phyloP scores from a whole-genome alignment of 1,284 basidiomycete species.

The Wallemia hederae region DNA sequence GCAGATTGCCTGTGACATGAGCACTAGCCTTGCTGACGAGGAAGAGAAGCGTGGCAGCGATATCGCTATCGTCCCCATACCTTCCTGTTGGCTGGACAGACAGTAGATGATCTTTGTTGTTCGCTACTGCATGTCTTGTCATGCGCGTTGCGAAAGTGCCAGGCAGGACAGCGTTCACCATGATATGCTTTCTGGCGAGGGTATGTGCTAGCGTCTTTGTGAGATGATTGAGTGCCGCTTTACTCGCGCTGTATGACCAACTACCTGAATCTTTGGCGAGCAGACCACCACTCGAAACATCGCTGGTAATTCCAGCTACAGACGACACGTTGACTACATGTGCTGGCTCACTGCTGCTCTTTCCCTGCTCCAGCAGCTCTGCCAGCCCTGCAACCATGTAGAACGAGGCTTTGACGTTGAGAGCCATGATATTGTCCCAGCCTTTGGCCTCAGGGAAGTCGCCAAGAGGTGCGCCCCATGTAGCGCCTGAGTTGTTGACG shows the following conservation, averaged over 20 bases:
- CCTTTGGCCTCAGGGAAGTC: conserved; percentile 35
- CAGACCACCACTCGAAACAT: conserved; percentile 20
- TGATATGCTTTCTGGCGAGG: conserved; percentile 25
- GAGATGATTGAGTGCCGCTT: conserved; percentile 42
- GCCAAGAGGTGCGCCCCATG: conserved; percentile 45
- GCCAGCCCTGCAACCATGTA: conserved; percentile 27
- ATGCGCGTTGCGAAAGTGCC: conserved; percentile 58
- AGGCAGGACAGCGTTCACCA: conserved; percentile 62
- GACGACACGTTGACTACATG: conserved; percentile 59
- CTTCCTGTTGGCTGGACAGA: conserved; percentile 22
- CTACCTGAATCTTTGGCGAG: conserved; percentile 32
- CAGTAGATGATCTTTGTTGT: conserved; percentile 22
- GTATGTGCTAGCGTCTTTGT: conserved; percentile 42
- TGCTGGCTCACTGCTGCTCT: conserved; percentile 34
- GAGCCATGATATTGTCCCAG: conserved; percentile 50
- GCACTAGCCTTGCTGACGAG: conserved; percentile 37
- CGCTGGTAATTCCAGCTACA: conserved; percentile 29
- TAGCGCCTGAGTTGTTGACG: conserved; percentile 48
- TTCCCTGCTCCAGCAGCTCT: conserved; percentile 33
- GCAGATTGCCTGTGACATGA: conserved; percentile 42
- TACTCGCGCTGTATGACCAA: conserved; percentile 50
- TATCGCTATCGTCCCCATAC: conserved; percentile 34
- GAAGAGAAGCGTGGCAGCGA: conserved; percentile 45
- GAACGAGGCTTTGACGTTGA: conserved; percentile 53
- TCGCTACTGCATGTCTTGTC: conserved; percentile 45